Percentiles rank a stretch among this genome's conserved stretches.
Evolutionary conservation across 345 rosid genomes (phyloP).

Genomic region (Citrus maxima): DNA sequence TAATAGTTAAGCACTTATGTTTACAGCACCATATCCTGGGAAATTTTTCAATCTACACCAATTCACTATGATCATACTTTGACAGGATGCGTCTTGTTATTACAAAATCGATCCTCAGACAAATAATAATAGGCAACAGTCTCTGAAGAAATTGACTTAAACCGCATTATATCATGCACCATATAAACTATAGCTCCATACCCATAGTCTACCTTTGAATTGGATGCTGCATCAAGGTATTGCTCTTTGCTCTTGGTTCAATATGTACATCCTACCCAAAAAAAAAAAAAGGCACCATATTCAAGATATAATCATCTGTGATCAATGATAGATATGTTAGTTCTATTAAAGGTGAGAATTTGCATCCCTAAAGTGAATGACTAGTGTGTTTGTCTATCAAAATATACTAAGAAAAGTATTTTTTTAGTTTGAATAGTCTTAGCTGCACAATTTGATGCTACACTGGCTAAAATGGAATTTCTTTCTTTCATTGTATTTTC

Average conservation of each 20-base stretch:
- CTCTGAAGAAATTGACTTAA: neutral
- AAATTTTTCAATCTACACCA: neutral
- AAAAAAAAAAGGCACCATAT: neutral
- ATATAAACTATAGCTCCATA: neutral
- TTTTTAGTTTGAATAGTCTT: neutral
- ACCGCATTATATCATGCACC: neutral
- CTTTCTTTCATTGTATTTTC: neutral
- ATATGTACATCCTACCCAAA: neutral
- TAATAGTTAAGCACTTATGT: too few relatives aligned
- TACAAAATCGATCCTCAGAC: neutral
- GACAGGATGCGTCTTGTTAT: neutral
- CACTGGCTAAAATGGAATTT: neutral
- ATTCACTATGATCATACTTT: neutral
- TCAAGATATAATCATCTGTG: neutral
- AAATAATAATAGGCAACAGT: neutral
- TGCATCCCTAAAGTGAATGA: neutral
- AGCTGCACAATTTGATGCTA: neutral
- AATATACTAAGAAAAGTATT: neutral
- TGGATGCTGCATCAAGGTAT: neutral
- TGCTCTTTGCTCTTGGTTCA: neutral
- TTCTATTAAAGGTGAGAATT: neutral
- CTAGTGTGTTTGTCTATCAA: neutral
- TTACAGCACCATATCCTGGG: neutral
- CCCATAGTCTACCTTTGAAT: neutral
- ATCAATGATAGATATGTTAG: neutral